These are phyloP conservation scores for Suhomyces vadensis DNA, from an alignment of 805 yeast species.

Conservation along the genomic window DNA sequence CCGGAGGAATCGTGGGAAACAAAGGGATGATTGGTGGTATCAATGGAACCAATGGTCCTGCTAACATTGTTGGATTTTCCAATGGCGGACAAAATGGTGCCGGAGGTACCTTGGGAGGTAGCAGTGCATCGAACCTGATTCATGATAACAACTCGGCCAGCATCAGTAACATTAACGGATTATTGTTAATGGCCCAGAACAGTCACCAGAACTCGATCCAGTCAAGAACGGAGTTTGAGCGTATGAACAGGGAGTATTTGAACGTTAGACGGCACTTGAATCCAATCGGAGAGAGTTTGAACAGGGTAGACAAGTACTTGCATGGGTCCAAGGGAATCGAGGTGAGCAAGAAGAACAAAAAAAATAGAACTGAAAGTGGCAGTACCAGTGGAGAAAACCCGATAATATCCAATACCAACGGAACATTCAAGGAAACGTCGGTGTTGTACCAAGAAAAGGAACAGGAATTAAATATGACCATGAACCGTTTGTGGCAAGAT, in stretches of 20 bases:
- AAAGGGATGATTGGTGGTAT: not conserved
- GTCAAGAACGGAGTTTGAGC: constrained; percentile 73
- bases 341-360: constrained; percentile 23
- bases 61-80: not conserved
- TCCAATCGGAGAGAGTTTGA: constrained; percentile 66
- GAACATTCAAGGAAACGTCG: constrained; percentile 36
- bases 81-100: not conserved
- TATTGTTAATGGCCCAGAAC: constrained; percentile 28
- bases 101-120: not conserved
- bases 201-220: constrained; percentile 52
- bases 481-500: constrained; percentile 43
- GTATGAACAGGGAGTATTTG: constrained; percentile 70
- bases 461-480: constrained; percentile 23
- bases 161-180: constrained; percentile 28
- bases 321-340: constrained; percentile 21
- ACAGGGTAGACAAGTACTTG: constrained; percentile 42
- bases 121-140: not conserved
- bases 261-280: constrained; percentile 68
- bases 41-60: not conserved
- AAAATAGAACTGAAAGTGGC: constrained; percentile 5
- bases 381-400: constrained; percentile 2
- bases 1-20: not conserved
- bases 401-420: constrained; percentile 16
- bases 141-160: constrained; percentile 9
- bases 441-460: constrained; percentile 34